These are phyloP conservation scores for Aciculosporium take DNA, from an alignment of 2,329 filamentous ascomycete genomes.

Conservation along the genomic window DNA sequence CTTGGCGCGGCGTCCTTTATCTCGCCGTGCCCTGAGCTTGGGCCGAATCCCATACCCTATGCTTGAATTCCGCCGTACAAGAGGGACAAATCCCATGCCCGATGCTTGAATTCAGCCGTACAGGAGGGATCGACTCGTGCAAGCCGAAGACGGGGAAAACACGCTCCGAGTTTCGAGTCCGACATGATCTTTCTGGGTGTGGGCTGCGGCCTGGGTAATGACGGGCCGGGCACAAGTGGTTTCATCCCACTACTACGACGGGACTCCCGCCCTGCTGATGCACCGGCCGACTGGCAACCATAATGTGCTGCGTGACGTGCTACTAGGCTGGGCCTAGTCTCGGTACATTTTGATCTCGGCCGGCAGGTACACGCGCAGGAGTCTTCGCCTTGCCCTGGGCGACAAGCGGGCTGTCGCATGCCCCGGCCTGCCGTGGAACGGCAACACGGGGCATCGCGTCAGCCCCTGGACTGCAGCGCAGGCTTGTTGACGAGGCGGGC, in stretches of 20 bases:
- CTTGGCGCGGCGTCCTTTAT: constrained; percentile 1
- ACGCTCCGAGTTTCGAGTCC: too few species aligned
- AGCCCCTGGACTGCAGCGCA: constrained; percentile 11
- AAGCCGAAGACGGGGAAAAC: neutral
- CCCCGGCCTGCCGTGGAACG: constrained; percentile 10
- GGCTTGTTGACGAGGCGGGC: constrained; percentile 13
- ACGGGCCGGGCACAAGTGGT: constrained; percentile 9
- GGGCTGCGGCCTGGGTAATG: neutral
- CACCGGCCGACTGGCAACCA: neutral
- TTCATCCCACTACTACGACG: constrained; percentile 13
- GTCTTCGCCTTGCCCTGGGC: neutral
- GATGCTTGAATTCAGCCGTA: neutral
- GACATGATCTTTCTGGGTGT: neutral
- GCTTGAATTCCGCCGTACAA: too few species aligned
- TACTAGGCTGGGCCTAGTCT: neutral
- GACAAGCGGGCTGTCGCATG: constrained; percentile 9
- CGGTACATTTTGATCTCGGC: neutral
- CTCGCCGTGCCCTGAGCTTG: constrained; percentile 4
- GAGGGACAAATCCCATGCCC: neutral
- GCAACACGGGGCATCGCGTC: constrained; percentile 8
- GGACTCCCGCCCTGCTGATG: neutral
- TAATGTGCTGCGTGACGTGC: too few species aligned
- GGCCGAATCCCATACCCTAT: too few species aligned
- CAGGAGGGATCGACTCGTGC: neutral
- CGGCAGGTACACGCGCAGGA: neutral